Conservation (phyloP, 306 rosid genomes). For the Prunus fruticosa region DNA sequence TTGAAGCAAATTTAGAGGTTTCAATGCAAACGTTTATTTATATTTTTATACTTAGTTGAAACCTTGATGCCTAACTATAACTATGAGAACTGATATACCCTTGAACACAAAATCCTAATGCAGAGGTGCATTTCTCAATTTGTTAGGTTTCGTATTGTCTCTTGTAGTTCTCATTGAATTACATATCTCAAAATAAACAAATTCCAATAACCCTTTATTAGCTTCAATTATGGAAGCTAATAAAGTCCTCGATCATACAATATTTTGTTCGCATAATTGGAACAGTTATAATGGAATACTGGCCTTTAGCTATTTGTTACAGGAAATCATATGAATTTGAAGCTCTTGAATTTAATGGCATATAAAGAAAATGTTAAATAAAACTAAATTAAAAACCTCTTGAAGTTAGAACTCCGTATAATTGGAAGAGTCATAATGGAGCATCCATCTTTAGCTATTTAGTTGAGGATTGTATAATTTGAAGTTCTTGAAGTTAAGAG, state of each 20-base stretch:
- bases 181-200: neutral
- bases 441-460: neutral
- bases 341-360: neutral
- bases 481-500: neutral
- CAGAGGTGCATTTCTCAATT: neutral
- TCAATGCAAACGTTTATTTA: neutral
- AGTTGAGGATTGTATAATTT: neutral
- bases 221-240: neutral
- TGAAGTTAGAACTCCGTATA: neutral
- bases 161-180: neutral
- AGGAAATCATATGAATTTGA: neutral
- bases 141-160: no score
- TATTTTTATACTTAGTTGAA: neutral
- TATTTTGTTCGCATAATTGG: neutral
- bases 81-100: neutral
- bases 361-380: neutral
- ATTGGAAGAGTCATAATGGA: neutral
- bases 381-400: neutral
- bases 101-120: neutral
- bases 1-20: conserved; percentile 42
- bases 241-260: neutral
- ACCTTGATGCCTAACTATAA: neutral
- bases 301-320: neutral
- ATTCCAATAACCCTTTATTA: neutral
- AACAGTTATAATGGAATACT: neutral